A percentile compares a stretch with the other conserved stretches of the same genome.
Conservation (phyloP, 176 grass and related monocot genomes). For the Olyra latifolia region DNA sequence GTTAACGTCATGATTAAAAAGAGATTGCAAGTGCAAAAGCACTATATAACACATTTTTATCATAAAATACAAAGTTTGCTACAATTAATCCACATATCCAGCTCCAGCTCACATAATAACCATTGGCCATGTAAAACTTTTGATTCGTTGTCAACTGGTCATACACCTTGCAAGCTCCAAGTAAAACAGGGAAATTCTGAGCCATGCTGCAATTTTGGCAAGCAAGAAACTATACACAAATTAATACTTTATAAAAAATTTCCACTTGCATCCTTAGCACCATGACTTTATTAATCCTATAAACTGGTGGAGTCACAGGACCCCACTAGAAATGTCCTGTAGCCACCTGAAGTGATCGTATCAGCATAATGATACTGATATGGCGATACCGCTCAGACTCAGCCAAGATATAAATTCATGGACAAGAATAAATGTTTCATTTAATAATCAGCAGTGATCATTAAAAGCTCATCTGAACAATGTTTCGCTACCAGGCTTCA, state of each 20-base stretch:
- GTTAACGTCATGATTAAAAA: slow-evolving; percentile 10
- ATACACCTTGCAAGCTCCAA: neutral
- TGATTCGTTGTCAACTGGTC: neutral
- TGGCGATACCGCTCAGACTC: neutral
- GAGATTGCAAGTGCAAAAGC: neutral
- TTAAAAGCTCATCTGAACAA: neutral
- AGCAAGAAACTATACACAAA: neutral
- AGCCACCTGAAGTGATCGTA: neutral
- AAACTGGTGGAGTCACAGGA: neutral
- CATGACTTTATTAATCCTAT: neutral
- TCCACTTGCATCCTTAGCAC: neutral
- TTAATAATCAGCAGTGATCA: neutral
- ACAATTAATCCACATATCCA: slow-evolving; percentile 9
- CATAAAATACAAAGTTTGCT: neutral
- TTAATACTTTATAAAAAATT: too few species aligned
- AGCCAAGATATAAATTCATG: neutral
- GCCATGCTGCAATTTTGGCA: neutral
- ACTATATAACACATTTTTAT: neutral
- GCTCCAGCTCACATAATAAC: neutral
- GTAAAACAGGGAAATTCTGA: neutral
- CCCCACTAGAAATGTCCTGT: neutral
- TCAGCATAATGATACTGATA: neutral
- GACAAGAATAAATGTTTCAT: neutral
- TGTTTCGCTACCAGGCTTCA: neutral
- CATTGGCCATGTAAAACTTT: neutral